These are phyloP conservation scores for Plasmodium vinckei DNA, from an alignment of 169 alveolate species.

Conservation along the genomic window DNA sequence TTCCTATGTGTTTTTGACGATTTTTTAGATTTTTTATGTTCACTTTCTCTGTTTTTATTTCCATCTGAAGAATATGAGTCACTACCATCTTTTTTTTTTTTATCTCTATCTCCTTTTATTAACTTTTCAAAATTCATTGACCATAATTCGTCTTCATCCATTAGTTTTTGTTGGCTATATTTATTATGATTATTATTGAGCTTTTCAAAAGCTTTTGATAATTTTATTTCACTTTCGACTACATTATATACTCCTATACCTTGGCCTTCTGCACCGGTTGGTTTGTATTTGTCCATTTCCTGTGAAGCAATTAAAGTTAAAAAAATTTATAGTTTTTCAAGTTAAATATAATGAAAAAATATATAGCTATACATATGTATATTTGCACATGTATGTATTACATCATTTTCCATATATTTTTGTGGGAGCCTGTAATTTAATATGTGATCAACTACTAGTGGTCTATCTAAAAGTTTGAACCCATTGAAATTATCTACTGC, in stretches of 20 bases:
- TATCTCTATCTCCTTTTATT: constrained; percentile 36
- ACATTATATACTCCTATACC: constrained; percentile 88
- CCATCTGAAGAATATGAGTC: constrained; percentile 11
- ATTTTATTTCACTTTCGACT: constrained; percentile 80
- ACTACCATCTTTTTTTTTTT: constrained; percentile 12
- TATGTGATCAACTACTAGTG: constrained; percentile 96
- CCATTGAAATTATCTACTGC: constrained; percentile 99
- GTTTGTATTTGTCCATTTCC: constrained; percentile 80
- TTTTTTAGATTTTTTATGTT: constrained; percentile 31
- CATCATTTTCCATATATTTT: constrained; percentile 34
- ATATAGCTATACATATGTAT: constrained; percentile 2
- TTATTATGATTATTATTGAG: constrained; percentile 21
- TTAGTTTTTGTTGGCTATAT: constrained; percentile 30
- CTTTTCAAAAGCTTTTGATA: constrained; percentile 73
- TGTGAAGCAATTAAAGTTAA: not conserved
- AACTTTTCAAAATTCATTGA: constrained; percentile 84
- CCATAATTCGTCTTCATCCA: constrained; percentile 87
- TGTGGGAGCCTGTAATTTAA: constrained; percentile 90
- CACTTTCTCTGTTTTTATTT: constrained; percentile 12
- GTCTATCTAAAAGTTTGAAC: constrained; percentile 90
- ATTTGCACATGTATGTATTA: not conserved
- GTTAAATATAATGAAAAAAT: not conserved
- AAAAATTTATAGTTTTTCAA: not conserved
- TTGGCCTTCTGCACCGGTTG: constrained; percentile 91
- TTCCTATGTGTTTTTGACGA: constrained; percentile 38